Conservation (phyloP, 495 filamentous ascomycete species). For the Penicillium cataractarum region DNA sequence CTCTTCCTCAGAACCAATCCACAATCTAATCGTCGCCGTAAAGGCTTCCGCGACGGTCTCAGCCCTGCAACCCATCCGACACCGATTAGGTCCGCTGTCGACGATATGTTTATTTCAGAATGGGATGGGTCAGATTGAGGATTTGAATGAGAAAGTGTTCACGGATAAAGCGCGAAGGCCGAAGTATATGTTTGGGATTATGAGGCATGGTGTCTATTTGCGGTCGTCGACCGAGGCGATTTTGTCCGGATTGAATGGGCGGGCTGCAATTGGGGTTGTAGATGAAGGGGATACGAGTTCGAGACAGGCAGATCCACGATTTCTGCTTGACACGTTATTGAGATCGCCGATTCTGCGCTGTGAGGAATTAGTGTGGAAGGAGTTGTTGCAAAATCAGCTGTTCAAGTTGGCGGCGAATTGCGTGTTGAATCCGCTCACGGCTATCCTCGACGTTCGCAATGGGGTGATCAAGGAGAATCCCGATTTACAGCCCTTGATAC, state of each 20-base stretch:
- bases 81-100: slow-evolving; percentile 27
- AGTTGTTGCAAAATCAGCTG: slow-evolving; percentile 55
- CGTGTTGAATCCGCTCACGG: slow-evolving; percentile 75
- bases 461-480: slow-evolving; percentile 61
- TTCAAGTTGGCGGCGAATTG: slow-evolving; percentile 74
- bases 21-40: slow-evolving; percentile 28
- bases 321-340: slow-evolving; percentile 34
- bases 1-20: slow-evolving; percentile 18
- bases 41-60: slow-evolving; percentile 29
- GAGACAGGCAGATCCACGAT: slow-evolving; percentile 15
- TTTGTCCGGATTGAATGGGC: slow-evolving; percentile 23
- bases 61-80: slow-evolving; percentile 25
- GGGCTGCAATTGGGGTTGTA: slow-evolving; percentile 20
- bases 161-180: slow-evolving; percentile 17
- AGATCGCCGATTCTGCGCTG: slow-evolving; percentile 34
- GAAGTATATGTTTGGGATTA: slow-evolving; percentile 29
- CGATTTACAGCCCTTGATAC: slow-evolving; percentile 47
- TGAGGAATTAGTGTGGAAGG: slow-evolving; percentile 31
- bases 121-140: slow-evolving; percentile 30
- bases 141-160: slow-evolving; percentile 25
- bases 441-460: slow-evolving; percentile 66
- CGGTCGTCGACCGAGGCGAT: slow-evolving; percentile 26
- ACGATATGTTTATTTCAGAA: slow-evolving; percentile 33
- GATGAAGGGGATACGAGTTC: not conserved
- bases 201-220: slow-evolving; percentile 29